Conservation (phyloP, 2,329 filamentous ascomycete genomes). For the Sphaerulina musiva region DNA sequence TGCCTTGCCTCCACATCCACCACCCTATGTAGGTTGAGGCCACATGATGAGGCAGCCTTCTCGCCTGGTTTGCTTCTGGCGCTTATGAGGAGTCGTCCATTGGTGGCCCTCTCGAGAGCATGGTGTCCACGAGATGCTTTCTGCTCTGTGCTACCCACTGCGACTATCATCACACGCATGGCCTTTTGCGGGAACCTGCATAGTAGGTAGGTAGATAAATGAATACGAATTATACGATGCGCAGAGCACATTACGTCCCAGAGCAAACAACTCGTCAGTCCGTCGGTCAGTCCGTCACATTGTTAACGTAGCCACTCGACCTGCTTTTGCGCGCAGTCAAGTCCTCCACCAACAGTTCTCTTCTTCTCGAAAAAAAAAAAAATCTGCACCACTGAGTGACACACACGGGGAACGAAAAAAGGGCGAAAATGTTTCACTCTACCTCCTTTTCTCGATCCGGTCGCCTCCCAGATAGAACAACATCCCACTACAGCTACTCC, state of each 20-base stretch:
- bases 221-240: too few relatives aligned
- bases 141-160: background rate
- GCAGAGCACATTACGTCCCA: too few relatives aligned
- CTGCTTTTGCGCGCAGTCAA: too few relatives aligned
- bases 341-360: background rate
- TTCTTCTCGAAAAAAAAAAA: background rate
- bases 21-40: background rate
- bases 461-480: background rate
- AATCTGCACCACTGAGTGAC: too few relatives aligned
- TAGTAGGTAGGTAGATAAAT: background rate
- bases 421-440: conserved; percentile 3
- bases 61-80: background rate
- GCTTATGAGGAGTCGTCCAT: background rate
- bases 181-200: background rate
- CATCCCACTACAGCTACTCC: conserved; percentile 6
- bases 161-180: background rate
- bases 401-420: too few relatives aligned
- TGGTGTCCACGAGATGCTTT: background rate
- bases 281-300: too few relatives aligned
- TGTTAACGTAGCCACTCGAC: too few relatives aligned
- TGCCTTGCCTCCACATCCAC: background rate
- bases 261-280: too few relatives aligned
- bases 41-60: background rate
- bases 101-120: conserved; percentile 4
- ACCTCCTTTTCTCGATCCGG: conserved; percentile 6